Percentiles rank a stretch among this genome's conserved stretches.
Evolutionary conservation across 257 asterid species (phyloP).

Genomic region (Mentha longifolia): DNA sequence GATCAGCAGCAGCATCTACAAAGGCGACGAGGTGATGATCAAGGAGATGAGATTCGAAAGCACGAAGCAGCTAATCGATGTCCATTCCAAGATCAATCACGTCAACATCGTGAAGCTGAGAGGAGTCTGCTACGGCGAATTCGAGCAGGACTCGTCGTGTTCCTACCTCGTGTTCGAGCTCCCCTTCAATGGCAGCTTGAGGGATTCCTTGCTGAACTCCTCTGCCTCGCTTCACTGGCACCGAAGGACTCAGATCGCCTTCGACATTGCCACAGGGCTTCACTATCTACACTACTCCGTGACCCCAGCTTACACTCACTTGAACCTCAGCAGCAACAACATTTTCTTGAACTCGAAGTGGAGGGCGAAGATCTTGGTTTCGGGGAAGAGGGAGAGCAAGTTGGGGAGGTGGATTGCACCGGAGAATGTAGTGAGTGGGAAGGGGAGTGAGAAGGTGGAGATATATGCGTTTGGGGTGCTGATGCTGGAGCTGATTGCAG

Average conservation of each 20-base stretch:
- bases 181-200: conserved; percentile 64
- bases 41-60: conserved; percentile 51
- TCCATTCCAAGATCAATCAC: conserved; percentile 72
- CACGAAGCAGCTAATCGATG: conserved; percentile 52
- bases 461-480: conserved; percentile 66
- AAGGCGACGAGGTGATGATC: conserved; percentile 57
- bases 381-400: conserved; percentile 32
- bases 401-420: conserved; percentile 32
- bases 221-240: conserved; percentile 51
- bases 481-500: conserved; percentile 63
- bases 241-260: conserved; percentile 65
- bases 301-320: conserved; percentile 52
- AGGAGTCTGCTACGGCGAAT: conserved; percentile 65
- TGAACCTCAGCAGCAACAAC: conserved; percentile 44
- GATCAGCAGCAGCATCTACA: conserved; percentile 46
- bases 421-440: conserved; percentile 33
- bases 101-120: conserved; percentile 65
- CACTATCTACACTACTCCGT: conserved; percentile 72
- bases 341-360: conserved; percentile 59
- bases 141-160: conserved; percentile 33
- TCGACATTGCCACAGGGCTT: conserved; percentile 66
- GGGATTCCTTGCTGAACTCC: conserved; percentile 48
- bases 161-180: conserved; percentile 67
- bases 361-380: conserved; percentile 71
- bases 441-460: conserved; percentile 38